phyloP scores from a whole-genome alignment of 257 asterid genomes.

The Jaltomata sinuosa region DNA sequence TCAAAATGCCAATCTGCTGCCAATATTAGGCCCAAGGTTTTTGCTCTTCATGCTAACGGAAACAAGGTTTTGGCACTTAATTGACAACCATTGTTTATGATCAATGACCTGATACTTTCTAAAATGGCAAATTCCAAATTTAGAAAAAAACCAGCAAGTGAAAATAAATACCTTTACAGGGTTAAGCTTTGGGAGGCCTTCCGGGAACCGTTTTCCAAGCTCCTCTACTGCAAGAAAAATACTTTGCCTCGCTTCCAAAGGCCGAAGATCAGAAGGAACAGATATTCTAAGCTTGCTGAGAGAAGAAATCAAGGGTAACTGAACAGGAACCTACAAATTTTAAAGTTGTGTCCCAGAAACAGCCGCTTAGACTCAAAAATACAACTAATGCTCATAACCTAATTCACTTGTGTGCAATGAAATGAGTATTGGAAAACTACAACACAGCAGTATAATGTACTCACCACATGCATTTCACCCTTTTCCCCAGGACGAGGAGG shows the following conservation, averaged over 20 bases:
- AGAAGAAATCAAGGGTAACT: slow-evolving; percentile 79
- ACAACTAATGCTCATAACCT: not conserved
- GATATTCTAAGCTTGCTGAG: slow-evolving; percentile 79
- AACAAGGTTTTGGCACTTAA: not conserved
- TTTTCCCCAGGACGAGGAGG: slow-evolving; percentile 90
- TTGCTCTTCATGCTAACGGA: not conserved
- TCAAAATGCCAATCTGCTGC: not conserved
- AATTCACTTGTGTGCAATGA: not conserved
- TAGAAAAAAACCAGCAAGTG: not conserved
- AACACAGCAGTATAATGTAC: not conserved
- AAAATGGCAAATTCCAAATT: not conserved
- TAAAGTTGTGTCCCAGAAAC: not conserved
- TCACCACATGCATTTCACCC: slow-evolving; percentile 98
- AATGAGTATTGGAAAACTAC: not conserved
- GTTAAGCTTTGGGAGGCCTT: slow-evolving; percentile 85
- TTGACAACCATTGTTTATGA: not conserved
- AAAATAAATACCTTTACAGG: slow-evolving; percentile 63
- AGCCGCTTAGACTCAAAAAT: not conserved
- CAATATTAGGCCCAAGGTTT: not conserved
- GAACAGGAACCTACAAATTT: slow-evolving; percentile 78
- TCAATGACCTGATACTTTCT: not conserved
- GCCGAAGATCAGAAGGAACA: slow-evolving; percentile 83
- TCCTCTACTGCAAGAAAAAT: slow-evolving; percentile 71
- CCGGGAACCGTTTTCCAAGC: slow-evolving; percentile 62
- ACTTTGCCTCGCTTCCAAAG: slow-evolving; percentile 75